phyloP scores from a whole-genome alignment of 164 flowering plant species.

The Vitis rotundifolia region DNA sequence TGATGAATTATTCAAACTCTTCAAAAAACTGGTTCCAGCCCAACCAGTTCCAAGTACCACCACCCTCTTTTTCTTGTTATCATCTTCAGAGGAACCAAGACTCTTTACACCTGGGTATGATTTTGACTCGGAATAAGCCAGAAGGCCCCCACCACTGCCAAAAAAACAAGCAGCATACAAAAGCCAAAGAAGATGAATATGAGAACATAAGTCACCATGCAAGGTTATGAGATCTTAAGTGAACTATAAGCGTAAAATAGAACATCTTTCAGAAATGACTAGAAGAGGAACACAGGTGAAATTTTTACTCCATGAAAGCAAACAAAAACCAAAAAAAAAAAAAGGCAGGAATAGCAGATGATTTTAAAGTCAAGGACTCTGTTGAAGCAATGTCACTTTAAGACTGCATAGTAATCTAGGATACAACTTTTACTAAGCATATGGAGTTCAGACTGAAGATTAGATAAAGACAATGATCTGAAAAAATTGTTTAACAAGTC shows the following conservation, averaged over 20 bases:
- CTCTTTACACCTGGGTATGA: conserved; percentile 13
- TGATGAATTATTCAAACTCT: conserved; percentile 43
- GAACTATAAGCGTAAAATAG: neutral
- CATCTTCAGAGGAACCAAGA: conserved; percentile 27
- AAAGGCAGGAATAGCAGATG: no score
- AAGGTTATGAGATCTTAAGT: neutral
- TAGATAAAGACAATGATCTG: neutral
- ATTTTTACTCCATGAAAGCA: neutral
- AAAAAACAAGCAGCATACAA: neutral
- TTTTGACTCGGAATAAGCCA: conserved; percentile 60
- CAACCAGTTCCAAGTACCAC: conserved; percentile 84
- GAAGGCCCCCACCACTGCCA: conserved; percentile 54
- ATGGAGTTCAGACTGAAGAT: neutral
- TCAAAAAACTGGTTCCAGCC: conserved; percentile 76
- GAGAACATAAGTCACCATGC: neutral
- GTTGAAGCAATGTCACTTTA: no score
- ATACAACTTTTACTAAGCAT: neutral
- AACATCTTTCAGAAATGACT: neutral
- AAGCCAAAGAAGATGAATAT: conserved; percentile 2
- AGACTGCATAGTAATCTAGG: neutral
- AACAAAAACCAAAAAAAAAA: neutral
- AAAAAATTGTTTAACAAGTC: neutral
- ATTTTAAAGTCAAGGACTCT: no score
- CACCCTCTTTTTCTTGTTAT: conserved; percentile 55
- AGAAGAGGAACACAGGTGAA: neutral